phyloP scores from a whole-genome alignment of 768 basidiomycete species.

The Agaricus bisporus region DNA sequence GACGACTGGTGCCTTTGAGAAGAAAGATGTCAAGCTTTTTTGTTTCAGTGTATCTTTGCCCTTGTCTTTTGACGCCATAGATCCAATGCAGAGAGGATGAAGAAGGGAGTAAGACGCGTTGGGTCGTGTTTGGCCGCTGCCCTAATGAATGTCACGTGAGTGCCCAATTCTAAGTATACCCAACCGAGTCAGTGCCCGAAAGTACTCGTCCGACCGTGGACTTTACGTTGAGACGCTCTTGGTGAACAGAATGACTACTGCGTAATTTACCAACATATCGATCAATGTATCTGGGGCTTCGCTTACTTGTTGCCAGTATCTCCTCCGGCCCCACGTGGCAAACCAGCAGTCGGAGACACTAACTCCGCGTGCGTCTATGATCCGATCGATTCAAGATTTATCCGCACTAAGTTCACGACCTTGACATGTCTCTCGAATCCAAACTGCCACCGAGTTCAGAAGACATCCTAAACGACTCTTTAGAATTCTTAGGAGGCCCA shows the following conservation, averaged over 20 bases:
- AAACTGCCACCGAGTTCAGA: constrained; percentile 24
- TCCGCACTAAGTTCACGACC: neutral
- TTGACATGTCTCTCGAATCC: neutral
- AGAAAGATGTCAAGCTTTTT: constrained; percentile 70
- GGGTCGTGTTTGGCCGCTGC: neutral
- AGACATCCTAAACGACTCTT: constrained; percentile 48
- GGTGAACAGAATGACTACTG: too few relatives aligned
- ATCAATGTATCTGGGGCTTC: too few relatives aligned
- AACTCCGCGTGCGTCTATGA: neutral
- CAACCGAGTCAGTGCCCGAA: too few relatives aligned
- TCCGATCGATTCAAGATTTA: neutral
- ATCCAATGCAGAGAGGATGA: neutral
- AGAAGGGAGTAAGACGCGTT: neutral
- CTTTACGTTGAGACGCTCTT: too few relatives aligned
- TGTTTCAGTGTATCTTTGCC: constrained; percentile 48
- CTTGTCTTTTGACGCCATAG: constrained; percentile 39
- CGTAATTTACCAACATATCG: too few relatives aligned
- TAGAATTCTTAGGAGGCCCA: constrained; percentile 44
- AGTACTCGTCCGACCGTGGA: too few relatives aligned
- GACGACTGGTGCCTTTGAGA: constrained; percentile 32
- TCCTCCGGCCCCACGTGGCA: too few relatives aligned
- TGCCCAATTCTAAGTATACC: too few relatives aligned
- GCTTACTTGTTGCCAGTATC: too few relatives aligned
- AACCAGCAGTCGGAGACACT: too few relatives aligned
- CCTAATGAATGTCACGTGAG: constrained; percentile 2